Evolutionary conservation across 495 filamentous ascomycete species (phyloP).

Genomic region (Hamigera avellanea): DNA sequence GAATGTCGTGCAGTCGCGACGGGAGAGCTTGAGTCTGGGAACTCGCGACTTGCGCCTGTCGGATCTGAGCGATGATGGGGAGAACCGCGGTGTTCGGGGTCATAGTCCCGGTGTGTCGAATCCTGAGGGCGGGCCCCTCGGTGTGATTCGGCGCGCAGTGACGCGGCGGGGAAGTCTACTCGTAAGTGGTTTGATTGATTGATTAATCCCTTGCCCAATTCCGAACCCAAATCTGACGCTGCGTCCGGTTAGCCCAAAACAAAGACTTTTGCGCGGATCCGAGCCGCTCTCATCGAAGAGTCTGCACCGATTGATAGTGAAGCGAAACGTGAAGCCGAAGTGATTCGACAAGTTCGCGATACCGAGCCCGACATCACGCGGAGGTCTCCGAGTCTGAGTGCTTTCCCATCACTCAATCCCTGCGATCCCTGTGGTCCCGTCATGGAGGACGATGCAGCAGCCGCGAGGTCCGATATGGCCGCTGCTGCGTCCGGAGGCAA

Average conservation of each 20-base stretch:
- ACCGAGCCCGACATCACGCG: conserved; percentile 38
- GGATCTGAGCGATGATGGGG: conserved; percentile 72
- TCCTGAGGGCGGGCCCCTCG: conserved; percentile 30
- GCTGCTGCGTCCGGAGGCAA: conserved; percentile 43
- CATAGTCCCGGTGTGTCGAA: conserved; percentile 28
- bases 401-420: conserved; percentile 29
- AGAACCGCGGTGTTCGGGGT: conserved; percentile 35
- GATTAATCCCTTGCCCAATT: not conserved
- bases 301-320: conserved; percentile 77
- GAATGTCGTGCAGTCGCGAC: conserved; percentile 42
- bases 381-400: conserved; percentile 23
- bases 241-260: conserved; percentile 69
- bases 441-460: conserved; percentile 48
- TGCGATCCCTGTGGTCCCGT: conserved; percentile 33
- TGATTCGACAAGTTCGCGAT: conserved; percentile 86
- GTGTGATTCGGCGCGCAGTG: conserved; percentile 53
- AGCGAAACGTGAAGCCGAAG: conserved; percentile 83
- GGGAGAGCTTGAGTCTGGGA: conserved; percentile 78
- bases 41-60: conserved; percentile 81
- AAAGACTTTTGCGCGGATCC: conserved; percentile 85
- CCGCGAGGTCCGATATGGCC: conserved; percentile 37
- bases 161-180: conserved; percentile 80
- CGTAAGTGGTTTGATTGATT: conserved; percentile 39
- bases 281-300: conserved; percentile 82
- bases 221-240: no score